These are phyloP conservation scores for Staphylotrichum longicolle DNA, from an alignment of 495 filamentous ascomycete species.

Conservation along the genomic window DNA sequence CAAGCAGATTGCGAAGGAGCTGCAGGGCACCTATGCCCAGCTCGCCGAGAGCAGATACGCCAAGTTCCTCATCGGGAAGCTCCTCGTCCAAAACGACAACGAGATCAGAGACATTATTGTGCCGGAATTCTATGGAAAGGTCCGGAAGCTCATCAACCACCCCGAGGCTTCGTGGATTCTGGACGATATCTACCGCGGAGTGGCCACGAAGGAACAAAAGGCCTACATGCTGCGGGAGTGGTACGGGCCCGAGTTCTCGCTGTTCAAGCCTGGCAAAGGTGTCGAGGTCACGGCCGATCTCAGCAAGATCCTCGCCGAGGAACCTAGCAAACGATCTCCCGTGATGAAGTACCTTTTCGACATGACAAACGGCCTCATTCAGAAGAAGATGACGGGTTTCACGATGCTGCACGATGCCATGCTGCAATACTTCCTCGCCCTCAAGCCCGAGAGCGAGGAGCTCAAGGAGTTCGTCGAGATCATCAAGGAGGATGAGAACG, in stretches of 20 bases:
- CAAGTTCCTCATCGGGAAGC: constrained; percentile 93
- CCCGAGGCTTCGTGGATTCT: constrained; percentile 95
- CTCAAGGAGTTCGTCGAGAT: constrained; percentile 84
- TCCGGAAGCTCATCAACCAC: constrained; percentile 90
- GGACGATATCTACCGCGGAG: constrained; percentile 88
- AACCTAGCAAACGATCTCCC: constrained; percentile 79
- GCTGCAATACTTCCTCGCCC: constrained; percentile 90
- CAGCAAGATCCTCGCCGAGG: constrained; percentile 64
- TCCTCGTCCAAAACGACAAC: constrained; percentile 82
- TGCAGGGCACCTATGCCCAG: constrained; percentile 78
- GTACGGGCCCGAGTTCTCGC: constrained; percentile 91
- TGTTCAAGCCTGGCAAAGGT: constrained; percentile 63
- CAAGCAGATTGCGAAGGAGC: constrained; percentile 79
- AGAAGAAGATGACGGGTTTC: constrained; percentile 94
- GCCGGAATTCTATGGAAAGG: constrained; percentile 90
- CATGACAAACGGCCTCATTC: constrained; percentile 82
- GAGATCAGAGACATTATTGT: constrained; percentile 84
- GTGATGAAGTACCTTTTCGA: constrained; percentile 82
- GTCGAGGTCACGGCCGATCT: constrained; percentile 57
- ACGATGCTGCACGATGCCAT: constrained; percentile 96
- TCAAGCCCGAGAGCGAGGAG: constrained; percentile 71
- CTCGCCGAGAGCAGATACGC: constrained; percentile 92
- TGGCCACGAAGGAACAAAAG: constrained; percentile 78
- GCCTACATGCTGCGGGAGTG: constrained; percentile 84
- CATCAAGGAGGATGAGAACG: constrained; percentile 84